Base-by-base conservation (phyloP, 192 early-diverging fungal species). In the Entophlyctis luteolus region DNA sequence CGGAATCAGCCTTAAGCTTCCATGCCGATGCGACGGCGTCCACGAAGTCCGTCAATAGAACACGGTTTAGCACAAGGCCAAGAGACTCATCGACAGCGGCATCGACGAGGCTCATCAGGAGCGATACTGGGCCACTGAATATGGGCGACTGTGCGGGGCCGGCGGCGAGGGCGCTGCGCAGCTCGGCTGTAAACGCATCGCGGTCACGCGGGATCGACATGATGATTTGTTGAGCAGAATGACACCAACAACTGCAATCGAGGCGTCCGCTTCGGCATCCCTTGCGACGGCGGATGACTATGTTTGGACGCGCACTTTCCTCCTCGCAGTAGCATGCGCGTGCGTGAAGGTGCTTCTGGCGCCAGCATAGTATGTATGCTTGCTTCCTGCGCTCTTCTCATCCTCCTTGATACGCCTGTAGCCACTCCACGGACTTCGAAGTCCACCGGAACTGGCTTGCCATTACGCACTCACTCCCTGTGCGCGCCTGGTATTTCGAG, bases 401-500 rank as follows among this genome's bases (percentile, higher is more conserved):
- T 4, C 39, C 14, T 22, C 36, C 32, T 29, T n/a, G n/a, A n/a
- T n/a, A n/a, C 23, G 28, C 23, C 23, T 18, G 12, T 38, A 78
- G 77, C 62, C 70, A 52, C 47, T 98, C 96, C 55, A 98, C 96
- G 20, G 96, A 98, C 81, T 98, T 98, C 85, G 96, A 98, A 78
- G 96, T 98, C 22, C 96, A 98, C 75, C 86, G 94, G 59, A 95
- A 96, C 81, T 95, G 94, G 94, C 84, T 96, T 23, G 96, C 93
- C 27, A 90, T 98, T 47, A 98, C 96, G 10, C 78, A 87, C 63
- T 85, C 82, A 55, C 74, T 94, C 6, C 91, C 94, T n/a, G 65
- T 94, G 34, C 71, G 72, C 28, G 55, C 84, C 55, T 98, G 94
- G 94, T 98, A 96, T 71, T 77, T 77, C 68, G 91, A 96, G 74